Percentiles rank a stretch among this genome's conserved stretches.
Conservation (phyloP, 78 protist genomes). For the Dictyostelium purpureum region DNA sequence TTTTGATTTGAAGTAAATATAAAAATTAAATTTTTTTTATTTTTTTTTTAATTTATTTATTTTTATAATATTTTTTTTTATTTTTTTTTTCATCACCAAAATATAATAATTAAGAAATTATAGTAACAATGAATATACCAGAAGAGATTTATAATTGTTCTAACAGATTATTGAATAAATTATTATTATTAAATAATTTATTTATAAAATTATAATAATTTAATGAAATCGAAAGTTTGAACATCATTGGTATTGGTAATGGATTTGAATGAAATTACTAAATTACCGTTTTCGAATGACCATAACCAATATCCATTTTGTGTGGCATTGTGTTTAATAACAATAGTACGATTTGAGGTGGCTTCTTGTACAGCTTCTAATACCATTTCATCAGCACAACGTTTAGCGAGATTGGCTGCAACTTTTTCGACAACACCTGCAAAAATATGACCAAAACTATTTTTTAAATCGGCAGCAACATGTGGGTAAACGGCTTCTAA, state of each 20-base stretch:
- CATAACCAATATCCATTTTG: not conserved
- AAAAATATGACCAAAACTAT: not conserved
- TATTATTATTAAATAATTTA: no score
- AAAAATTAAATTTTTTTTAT: no score
- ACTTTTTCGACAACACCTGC: not conserved
- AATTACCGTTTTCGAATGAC: not conserved
- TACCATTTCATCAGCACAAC: constrained; percentile 12
- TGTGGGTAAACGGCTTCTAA: not conserved
- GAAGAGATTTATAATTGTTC: no score
- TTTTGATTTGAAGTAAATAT: no score
- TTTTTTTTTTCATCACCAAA: no score
- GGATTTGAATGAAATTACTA: constrained; percentile 13
- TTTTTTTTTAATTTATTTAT: no score
- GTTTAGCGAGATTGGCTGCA: not conserved
- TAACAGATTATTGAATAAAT: no score
- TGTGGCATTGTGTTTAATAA: not conserved
- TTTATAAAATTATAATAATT: constrained; percentile 47
- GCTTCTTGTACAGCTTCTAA: not conserved
- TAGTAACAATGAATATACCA: no score
- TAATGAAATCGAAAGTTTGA: constrained; percentile 42
- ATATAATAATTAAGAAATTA: no score
- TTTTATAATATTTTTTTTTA: no score
- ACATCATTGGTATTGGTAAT: constrained; percentile 10
- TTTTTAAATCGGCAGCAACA: not conserved
- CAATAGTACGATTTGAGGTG: not conserved